Percentiles rank a stretch among this genome's conserved stretches.
Evolutionary conservation across 108 stramenopile species (phyloP).

Genomic region (Cyclotella distinguenda): DNA sequence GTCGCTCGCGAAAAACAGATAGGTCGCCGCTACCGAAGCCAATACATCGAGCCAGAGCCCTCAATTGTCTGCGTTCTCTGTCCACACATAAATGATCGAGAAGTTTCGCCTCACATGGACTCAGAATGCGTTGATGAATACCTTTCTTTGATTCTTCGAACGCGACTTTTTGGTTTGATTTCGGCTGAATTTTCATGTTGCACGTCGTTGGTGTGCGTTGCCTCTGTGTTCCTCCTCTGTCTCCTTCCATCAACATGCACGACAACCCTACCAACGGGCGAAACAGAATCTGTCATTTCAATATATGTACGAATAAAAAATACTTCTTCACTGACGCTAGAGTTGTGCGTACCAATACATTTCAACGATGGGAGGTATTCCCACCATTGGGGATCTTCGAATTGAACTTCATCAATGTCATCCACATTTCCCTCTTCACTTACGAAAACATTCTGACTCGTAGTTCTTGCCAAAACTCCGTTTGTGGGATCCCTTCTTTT

Average conservation of each 20-base stretch:
- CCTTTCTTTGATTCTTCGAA: slow-evolving; percentile 15
- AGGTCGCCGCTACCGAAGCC: slow-evolving; percentile 77
- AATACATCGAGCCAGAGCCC: slow-evolving; percentile 68
- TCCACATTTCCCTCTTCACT: slow-evolving; percentile 4
- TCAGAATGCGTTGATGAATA: slow-evolving; percentile 29
- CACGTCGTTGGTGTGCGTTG: slow-evolving; percentile 15
- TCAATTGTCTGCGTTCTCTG: slow-evolving; percentile 64
- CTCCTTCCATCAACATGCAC: slow-evolving; percentile 58
- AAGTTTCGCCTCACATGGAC: slow-evolving; percentile 21
- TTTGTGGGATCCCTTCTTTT: slow-evolving; percentile 14
- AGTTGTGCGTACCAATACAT: too few species aligned
- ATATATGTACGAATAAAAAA: too few species aligned
- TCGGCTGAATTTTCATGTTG: not conserved
- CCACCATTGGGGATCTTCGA: slow-evolving; percentile 92
- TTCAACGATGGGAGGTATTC: slow-evolving; percentile 83
- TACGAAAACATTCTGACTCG: not conserved
- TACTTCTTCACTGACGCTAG: too few species aligned
- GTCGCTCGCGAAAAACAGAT: slow-evolving; percentile 54
- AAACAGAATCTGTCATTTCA: too few species aligned
- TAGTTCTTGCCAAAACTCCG: not conserved
- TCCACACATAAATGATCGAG: slow-evolving; percentile 49
- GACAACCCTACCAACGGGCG: too few species aligned
- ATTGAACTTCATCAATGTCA: slow-evolving; percentile 72
- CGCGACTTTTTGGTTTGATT: slow-evolving; percentile 24
- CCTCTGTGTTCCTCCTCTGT: slow-evolving; percentile 2